Evolutionary conservation across 371 early-diverging fungal species (phyloP), one percentile per base, ranked within the genome.

Genomic region (Mortierella sp.): DNA sequence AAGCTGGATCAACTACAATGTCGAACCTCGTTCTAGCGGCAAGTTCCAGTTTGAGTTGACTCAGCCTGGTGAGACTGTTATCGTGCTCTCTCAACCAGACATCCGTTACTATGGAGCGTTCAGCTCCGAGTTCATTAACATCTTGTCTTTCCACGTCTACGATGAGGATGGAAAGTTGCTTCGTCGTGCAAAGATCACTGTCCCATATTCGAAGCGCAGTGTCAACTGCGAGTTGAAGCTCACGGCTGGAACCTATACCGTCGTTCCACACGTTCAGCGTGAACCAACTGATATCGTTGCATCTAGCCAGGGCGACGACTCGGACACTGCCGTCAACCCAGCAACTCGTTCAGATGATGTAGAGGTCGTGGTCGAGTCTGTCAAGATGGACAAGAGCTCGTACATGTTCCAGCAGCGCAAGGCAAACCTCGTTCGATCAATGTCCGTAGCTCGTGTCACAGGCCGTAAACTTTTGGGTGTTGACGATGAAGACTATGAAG

Each of bases 1-100:
- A 5, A 73, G 59, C 28, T 84, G 84, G 84, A 84, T 84, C 48
- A 70, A 71, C 9, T 84, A 84, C 53, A 79, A 84, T 33, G 80
- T 84, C 64, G 74, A 74, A n/a, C 80, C 80, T 4, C 70, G 77
- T 10, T 84, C 84, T 1, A 45, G 47, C 13, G 84, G 80, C 40
- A 55, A 71, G 53, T 84, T 76, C 69, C 58, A 64, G 3, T 70
- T 84, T 48, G 48, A 48, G 24, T 15, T 84, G 11, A 73, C 38
- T 5, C 52, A 84, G 33, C 55, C 57, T 6, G 58, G 61, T 8
- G 58, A 71, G 7, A 66, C 70, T 0, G 75, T 84, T 62, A 65
- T 84, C 15, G 80, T 68, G 2, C 58, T 84, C 24, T 62, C 67
- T 28, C 84, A 84, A 40, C 80, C 84, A 8, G 84, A 84, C 55